Conservation (phyloP, 2,329 filamentous ascomycete genomes). For the Cryphonectria parasitica region DNA sequence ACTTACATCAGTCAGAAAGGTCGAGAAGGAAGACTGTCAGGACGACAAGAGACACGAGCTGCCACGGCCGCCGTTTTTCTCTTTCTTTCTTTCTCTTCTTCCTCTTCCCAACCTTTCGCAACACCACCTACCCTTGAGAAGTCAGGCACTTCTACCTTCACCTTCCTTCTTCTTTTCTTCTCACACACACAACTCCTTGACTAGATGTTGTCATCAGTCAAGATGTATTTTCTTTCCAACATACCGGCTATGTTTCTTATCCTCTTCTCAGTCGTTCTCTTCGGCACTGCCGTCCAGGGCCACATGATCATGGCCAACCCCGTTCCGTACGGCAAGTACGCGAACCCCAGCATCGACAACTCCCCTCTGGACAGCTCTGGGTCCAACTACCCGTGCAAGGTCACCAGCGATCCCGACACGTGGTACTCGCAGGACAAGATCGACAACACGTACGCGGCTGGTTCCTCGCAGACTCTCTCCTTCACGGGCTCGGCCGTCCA, state of each 20-base stretch:
- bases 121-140: neutral
- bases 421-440: constrained; percentile 53
- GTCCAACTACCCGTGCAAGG: constrained; percentile 76
- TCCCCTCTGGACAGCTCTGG: constrained; percentile 65
- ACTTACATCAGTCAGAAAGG: neutral
- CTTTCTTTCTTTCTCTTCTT: neutral
- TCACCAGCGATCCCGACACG: constrained; percentile 52
- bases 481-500: constrained; percentile 67
- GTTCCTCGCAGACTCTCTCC: constrained; percentile 65
- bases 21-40: neutral
- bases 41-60: neutral
- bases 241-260: constrained; percentile 4
- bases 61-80: neutral
- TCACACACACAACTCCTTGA: neutral
- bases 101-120: neutral
- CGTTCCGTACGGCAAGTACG: constrained; percentile 32
- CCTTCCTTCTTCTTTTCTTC: neutral
- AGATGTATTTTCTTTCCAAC: constrained; percentile 2
- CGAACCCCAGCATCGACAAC: constrained; percentile 61
- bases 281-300: constrained; percentile 42
- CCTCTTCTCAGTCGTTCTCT: constrained; percentile 40
- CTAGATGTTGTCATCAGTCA: neutral
- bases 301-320: constrained; percentile 29
- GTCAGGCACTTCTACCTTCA: neutral
- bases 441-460: constrained; percentile 65